Conservation (phyloP, 2,329 filamentous ascomycete genomes). For the Rachicladosporium sp. region DNA sequence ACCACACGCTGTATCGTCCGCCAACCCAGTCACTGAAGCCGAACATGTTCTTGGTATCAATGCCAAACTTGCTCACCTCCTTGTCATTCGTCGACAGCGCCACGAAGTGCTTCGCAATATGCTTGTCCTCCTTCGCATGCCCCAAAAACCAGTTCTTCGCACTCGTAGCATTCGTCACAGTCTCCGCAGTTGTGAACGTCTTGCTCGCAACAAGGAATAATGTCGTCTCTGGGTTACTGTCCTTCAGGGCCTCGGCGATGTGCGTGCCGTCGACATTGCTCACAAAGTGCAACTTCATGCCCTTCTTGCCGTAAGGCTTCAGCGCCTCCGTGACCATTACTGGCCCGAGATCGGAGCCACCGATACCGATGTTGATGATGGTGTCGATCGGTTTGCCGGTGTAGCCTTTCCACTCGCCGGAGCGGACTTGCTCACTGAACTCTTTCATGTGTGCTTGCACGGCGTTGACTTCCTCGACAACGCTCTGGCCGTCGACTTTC, state of each 20-base stretch:
- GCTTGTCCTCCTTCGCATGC: conserved; percentile 57
- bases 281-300: conserved; percentile 89
- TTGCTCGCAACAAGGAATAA: conserved; percentile 97
- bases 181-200: conserved; percentile 98
- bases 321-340: conserved; percentile 98
- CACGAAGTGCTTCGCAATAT: conserved; percentile 96
- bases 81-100: conserved; percentile 90
- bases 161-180: conserved; percentile 89
- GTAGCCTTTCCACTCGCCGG: conserved; percentile 92
- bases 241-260: conserved; percentile 80
- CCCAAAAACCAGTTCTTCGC: conserved; percentile 96
- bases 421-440: conserved; percentile 89
- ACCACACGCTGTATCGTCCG: conserved; percentile 97
- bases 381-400: conserved; percentile 95
- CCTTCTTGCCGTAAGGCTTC: conserved; percentile 80
- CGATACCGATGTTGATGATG: conserved; percentile 95
- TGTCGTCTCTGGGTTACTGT: conserved; percentile 92
- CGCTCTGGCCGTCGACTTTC: conserved; percentile 81
- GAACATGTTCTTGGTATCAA: conserved; percentile 99
- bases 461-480: conserved; percentile 82
- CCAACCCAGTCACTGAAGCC: conserved; percentile 98
- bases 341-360: conserved; percentile 91
- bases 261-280: conserved; percentile 99
- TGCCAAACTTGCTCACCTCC: conserved; percentile 97
- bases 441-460: conserved; percentile 97